A percentile compares a stretch with the other conserved stretches of the same genome.
These are phyloP conservation scores for Fraxinus albicans DNA, from an alignment of 305 asterid genomes.

Conservation along the genomic window DNA sequence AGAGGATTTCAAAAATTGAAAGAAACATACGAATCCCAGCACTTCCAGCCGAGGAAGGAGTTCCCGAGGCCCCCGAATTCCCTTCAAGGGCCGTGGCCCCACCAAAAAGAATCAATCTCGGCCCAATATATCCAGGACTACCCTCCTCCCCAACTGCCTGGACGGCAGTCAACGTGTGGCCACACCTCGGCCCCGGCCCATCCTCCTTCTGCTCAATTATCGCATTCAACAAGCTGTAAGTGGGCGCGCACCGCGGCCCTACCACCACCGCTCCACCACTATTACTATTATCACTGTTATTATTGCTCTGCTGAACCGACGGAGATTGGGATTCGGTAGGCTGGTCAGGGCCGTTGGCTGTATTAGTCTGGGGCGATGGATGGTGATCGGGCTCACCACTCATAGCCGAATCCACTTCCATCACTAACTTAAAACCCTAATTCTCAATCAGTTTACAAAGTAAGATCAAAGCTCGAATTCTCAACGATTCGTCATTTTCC, in stretches of 20 bases:
- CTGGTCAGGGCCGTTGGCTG: conserved; percentile 40
- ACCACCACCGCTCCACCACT: conserved; percentile 44
- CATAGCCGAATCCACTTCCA: conserved; percentile 91
- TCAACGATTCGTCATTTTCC: conserved; percentile 46
- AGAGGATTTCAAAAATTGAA: conserved; percentile 1
- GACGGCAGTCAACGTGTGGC: conserved; percentile 92
- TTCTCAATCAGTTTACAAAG: conserved; percentile 27
- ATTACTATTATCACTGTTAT: conserved; percentile 30
- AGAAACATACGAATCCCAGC: conserved; percentile 88
- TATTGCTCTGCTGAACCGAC: conserved; percentile 32
- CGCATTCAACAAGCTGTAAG: conserved; percentile 69
- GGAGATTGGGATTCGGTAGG: conserved; percentile 44
- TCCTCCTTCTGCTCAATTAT: conserved; percentile 85
- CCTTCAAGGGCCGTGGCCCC: conserved; percentile 99
- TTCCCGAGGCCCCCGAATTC: conserved; percentile 81
- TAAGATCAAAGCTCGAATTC: conserved; percentile 61
- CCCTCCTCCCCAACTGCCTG: conserved; percentile 98
- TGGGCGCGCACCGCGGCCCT: conserved; percentile 96
- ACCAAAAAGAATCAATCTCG: conserved; percentile 83
- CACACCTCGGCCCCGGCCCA: conserved; percentile 98
- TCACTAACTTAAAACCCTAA: conserved; percentile 54
- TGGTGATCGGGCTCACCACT: conserved; percentile 74
- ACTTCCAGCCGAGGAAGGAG: conserved; percentile 97
- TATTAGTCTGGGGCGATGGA: conserved; percentile 50
- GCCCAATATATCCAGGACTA: conserved; percentile 74